These are phyloP conservation scores for Sesbania bispinosa DNA, from an alignment of 306 rosid species.

Conservation along the genomic window DNA sequence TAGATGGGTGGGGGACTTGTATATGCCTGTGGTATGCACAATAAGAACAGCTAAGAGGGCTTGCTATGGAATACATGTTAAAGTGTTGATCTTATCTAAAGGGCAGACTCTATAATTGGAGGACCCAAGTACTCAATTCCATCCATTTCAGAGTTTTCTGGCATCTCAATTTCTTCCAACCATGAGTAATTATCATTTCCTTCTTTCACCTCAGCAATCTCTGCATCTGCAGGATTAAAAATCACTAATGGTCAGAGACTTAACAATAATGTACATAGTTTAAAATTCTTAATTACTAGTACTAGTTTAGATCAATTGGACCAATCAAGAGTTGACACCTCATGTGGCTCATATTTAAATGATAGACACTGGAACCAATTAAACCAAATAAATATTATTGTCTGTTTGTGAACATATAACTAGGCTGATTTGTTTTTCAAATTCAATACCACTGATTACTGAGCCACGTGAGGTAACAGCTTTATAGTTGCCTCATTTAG, in stretches of 20 bases:
- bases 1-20: background rate
- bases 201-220: slow-evolving; percentile 15
- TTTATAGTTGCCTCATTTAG: background rate
- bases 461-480: background rate
- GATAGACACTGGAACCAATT: background rate
- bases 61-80: background rate
- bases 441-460: background rate
- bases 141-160: slow-evolving; percentile 59
- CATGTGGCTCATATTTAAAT: background rate
- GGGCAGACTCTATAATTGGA: slow-evolving; percentile 33
- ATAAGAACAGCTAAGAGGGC: slow-evolving; percentile 8
- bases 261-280: too few species aligned
- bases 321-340: background rate
- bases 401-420: background rate
- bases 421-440: background rate
- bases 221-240: slow-evolving; percentile 43
- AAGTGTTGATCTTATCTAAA: background rate
- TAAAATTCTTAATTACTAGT: too few species aligned
- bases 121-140: slow-evolving; percentile 75
- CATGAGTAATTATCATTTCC: slow-evolving; percentile 42
- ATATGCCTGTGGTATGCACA: slow-evolving; percentile 11
- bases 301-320: too few species aligned
- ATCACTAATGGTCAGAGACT: slow-evolving; percentile 6
- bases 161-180: slow-evolving; percentile 79
- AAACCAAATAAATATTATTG: background rate